A percentile compares a stretch with the other conserved stretches of the same genome.
Evolutionary conservation across 1,284 basidiomycete species (phyloP).

Genomic region (Entoloma clypeatum): DNA sequence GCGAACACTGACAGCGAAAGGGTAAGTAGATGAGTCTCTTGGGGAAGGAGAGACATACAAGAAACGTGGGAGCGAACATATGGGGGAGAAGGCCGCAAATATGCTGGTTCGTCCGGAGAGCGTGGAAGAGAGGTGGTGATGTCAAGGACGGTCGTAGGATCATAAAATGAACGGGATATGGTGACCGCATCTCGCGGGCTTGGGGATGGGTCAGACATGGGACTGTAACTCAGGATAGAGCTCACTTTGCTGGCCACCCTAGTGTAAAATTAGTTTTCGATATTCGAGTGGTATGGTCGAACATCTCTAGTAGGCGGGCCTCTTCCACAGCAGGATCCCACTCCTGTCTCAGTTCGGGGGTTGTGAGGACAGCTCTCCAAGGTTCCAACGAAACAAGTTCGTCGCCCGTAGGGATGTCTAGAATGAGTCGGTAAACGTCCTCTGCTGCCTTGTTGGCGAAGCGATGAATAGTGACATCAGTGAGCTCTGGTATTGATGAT

Average conservation of each 20-base stretch:
- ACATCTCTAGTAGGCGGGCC: slow-evolving; percentile 79
- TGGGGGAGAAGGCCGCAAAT: slow-evolving; percentile 90
- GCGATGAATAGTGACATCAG: slow-evolving; percentile 69
- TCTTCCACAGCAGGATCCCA: slow-evolving; percentile 95
- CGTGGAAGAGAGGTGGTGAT: slow-evolving; percentile 95
- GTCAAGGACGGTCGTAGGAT: slow-evolving; percentile 83
- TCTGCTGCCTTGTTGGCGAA: slow-evolving; percentile 64
- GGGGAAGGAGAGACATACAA: slow-evolving; percentile 43
- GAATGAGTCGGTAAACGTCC: slow-evolving; percentile 75
- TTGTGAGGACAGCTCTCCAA: slow-evolving; percentile 81
- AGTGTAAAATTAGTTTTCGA: slow-evolving; percentile 87
- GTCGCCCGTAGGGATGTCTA: slow-evolving; percentile 71
- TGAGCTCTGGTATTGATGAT: slow-evolving; percentile 50
- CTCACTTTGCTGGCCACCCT: slow-evolving; percentile 96
- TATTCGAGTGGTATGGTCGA: slow-evolving; percentile 84
- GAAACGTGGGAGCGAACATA: slow-evolving; percentile 90
- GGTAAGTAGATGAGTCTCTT: slow-evolving; percentile 10
- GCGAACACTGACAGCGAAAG: slow-evolving; percentile 64
- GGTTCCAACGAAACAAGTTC: slow-evolving; percentile 66
- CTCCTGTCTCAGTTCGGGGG: slow-evolving; percentile 80
- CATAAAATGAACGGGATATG: slow-evolving; percentile 81
- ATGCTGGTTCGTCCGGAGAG: slow-evolving; percentile 88
- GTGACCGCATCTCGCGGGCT: slow-evolving; percentile 93
- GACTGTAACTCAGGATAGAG: slow-evolving; percentile 18
- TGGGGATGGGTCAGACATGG: slow-evolving; percentile 17